Percentiles rank a stretch among this genome's conserved stretches.
These are phyloP conservation scores for Saraca asoca DNA, from an alignment of 331 rosid genomes.

Conservation along the genomic window DNA sequence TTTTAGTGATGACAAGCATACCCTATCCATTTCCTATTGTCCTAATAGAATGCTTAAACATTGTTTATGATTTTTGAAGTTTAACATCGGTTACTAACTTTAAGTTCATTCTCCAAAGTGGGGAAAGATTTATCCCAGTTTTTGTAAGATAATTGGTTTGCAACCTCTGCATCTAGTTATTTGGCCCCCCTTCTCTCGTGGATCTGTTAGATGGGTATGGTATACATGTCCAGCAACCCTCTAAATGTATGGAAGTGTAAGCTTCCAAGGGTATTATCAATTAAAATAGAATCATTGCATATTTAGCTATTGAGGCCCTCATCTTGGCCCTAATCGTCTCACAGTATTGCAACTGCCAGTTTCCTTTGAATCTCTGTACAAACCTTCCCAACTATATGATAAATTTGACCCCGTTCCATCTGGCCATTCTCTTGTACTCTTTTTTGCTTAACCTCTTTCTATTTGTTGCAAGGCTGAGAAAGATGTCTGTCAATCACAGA, in stretches of 20 bases:
- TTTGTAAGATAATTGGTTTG: constrained; percentile 33
- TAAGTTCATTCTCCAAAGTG: constrained; percentile 35
- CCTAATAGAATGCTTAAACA: constrained; percentile 27
- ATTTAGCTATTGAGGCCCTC: constrained; percentile 17
- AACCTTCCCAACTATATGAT: not conserved
- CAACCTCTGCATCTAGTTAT: constrained; percentile 15
- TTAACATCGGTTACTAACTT: constrained; percentile 45
- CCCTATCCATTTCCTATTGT: constrained; percentile 52
- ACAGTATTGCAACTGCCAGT: constrained; percentile 28
- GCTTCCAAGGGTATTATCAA: constrained; percentile 10
- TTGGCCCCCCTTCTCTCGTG: not conserved
- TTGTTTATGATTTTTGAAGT: constrained; percentile 35
- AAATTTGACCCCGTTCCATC: not conserved
- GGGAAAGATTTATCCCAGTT: constrained; percentile 33
- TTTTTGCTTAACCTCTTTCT: constrained; percentile 41
- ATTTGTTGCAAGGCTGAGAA: constrained; percentile 54
- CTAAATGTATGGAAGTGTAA: constrained; percentile 14
- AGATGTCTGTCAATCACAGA: constrained; percentile 36
- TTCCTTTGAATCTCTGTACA: constrained; percentile 23
- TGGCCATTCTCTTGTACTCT: constrained; percentile 25
- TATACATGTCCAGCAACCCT: not conserved
- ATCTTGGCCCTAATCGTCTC: constrained; percentile 21
- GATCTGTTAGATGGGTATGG: not conserved
- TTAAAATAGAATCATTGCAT: constrained; percentile 21
- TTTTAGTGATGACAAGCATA: constrained; percentile 59